These are phyloP conservation scores for Urochloa ruziziensis DNA, from an alignment of 176 grass and related monocot species.

Conservation along the genomic window DNA sequence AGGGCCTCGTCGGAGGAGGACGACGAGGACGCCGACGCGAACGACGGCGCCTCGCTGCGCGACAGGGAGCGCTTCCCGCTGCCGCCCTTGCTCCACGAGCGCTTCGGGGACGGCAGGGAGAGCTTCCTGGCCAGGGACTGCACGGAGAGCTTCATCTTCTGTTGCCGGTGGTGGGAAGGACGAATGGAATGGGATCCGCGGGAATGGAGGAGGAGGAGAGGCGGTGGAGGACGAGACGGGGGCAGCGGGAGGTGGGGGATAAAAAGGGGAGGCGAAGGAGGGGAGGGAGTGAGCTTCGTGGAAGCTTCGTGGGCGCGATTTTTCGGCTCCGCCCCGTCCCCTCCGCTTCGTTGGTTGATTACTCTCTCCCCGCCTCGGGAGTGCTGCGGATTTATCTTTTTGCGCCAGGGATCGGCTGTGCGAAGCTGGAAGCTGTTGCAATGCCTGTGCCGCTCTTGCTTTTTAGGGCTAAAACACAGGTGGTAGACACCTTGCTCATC, in stretches of 20 bases:
- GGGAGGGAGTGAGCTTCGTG: constrained; percentile 55
- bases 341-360: no score
- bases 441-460: background rate
- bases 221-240: background rate
- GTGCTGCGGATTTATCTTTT: constrained; percentile 3
- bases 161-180: background rate
- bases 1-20: constrained; percentile 42
- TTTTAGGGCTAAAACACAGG: background rate
- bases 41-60: constrained; percentile 47
- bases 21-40: constrained; percentile 37
- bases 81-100: background rate
- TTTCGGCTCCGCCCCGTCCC: background rate
- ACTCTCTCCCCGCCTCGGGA: background rate
- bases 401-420: constrained; percentile 24
- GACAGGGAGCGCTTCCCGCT: constrained; percentile 38
- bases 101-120: constrained; percentile 47
- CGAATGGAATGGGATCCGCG: no score
- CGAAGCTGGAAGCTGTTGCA: background rate
- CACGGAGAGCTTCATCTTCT: constrained; percentile 73
- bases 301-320: constrained; percentile 24
- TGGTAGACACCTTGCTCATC: background rate
- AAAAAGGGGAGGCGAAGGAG: constrained; percentile 33
- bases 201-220: background rate
- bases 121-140: constrained; percentile 57
- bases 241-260: background rate